Evolutionary conservation across 768 basidiomycete species (phyloP).

Genomic region (Pleurotus salmoneostramineus): DNA sequence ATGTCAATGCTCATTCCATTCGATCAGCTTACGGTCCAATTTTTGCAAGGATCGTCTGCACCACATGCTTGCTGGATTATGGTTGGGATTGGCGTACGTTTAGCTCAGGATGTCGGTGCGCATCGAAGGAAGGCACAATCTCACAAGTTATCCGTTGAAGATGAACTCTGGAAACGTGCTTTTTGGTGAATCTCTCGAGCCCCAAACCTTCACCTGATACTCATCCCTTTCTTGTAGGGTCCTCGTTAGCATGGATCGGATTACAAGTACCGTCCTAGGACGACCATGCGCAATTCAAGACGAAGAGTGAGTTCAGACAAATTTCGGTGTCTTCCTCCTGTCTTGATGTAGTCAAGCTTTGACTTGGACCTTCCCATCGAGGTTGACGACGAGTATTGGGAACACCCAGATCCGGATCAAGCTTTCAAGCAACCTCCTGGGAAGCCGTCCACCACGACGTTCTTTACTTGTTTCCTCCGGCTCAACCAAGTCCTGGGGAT

Average conservation of each 20-base stretch:
- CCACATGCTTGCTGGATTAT: constrained; percentile 61
- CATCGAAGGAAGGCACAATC: constrained; percentile 41
- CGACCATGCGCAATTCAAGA: constrained; percentile 73
- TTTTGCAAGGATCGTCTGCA: constrained; percentile 41
- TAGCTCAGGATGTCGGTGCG: constrained; percentile 73
- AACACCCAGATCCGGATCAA: constrained; percentile 45
- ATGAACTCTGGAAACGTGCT: constrained; percentile 73
- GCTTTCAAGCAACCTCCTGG: constrained; percentile 63
- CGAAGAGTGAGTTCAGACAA: constrained; percentile 52
- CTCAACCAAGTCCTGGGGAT: constrained; percentile 61
- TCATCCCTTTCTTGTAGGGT: constrained; percentile 30
- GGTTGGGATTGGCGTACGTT: constrained; percentile 63
- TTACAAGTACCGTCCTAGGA: constrained; percentile 48
- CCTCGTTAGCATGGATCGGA: constrained; percentile 43
- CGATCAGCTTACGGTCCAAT: constrained; percentile 43
- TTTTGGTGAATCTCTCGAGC: constrained; percentile 41
- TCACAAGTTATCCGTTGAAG: constrained; percentile 42
- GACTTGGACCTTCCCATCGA: constrained; percentile 64
- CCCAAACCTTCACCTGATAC: neutral
- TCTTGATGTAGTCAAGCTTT: constrained; percentile 39
- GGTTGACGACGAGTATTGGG: constrained; percentile 75
- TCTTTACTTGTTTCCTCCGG: constrained; percentile 51
- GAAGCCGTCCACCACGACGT: constrained; percentile 51
- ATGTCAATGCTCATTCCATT: neutral
- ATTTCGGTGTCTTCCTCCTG: neutral